phyloP scores from a whole-genome alignment of 2,329 filamentous ascomycete species.

The Didymella arachidicola region DNA sequence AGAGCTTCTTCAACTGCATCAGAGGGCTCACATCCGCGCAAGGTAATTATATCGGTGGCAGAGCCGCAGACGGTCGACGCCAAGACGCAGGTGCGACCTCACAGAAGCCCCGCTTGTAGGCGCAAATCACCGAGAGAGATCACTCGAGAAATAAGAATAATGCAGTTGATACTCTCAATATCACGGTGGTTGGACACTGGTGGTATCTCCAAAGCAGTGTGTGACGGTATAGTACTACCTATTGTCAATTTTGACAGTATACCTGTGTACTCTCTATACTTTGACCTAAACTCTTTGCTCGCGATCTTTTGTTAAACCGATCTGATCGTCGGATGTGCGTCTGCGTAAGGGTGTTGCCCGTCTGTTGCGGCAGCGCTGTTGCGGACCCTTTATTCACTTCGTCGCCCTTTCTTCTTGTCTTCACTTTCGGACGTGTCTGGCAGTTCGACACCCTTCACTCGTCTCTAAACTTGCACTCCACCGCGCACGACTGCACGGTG shows the following conservation, averaged over 20 bases:
- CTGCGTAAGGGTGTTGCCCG: no score
- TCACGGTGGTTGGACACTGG: neutral
- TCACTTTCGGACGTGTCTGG: neutral
- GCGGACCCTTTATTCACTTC: neutral
- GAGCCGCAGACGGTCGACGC: neutral
- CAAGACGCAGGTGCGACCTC: neutral
- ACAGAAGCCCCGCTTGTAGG: conserved; percentile 7
- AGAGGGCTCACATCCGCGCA: neutral
- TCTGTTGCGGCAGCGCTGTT: neutral
- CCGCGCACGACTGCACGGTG: neutral
- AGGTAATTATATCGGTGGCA: neutral
- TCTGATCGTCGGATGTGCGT: no score
- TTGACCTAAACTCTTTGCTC: neutral
- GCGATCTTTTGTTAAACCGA: no score
- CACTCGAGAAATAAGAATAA: neutral
- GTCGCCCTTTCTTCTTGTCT: no score
- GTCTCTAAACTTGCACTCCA: neutral
- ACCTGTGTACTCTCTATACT: neutral
- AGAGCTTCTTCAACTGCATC: neutral
- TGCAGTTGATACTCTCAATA: neutral
- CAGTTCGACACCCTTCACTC: neutral
- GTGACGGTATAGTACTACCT: no score
- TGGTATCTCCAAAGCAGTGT: neutral
- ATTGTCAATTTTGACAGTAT: neutral
- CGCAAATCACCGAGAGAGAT: conserved; percentile 3